Base-by-base conservation (phyloP, 768 basidiomycete genomes). In the Mycena metata region DNA sequence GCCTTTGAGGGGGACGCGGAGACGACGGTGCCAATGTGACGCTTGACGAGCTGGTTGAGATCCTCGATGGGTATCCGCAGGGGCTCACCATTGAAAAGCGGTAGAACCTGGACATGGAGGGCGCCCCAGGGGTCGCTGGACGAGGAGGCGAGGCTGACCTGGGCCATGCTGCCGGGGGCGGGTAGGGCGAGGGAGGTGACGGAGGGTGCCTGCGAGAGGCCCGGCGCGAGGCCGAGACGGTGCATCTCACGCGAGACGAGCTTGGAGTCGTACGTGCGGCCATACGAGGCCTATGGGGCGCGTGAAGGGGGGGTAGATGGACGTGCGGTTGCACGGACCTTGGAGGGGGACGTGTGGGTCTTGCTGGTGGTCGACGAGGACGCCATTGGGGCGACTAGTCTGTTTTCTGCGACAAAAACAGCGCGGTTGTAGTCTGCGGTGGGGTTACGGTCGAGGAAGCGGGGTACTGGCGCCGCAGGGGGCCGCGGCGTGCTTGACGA, bases 51-150 rank as follows among this genome's bases (percentile, higher is more conserved):
- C 13, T 85, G 76, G 72, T 98, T 98, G 41, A 98, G 84, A 73
- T 96, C 95, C 82, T 98, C 96, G 74, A 98, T 95, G 24, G 95
- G 91, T 58, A 92, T 87, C 67, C 90, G 86, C 21, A 98, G 84
- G 3, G 92, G 91, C 75, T 96, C 94, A 41, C 95, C 93, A 58
- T 96, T 96, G 83, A 98, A 98, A 5, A 97, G 79, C 1, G 96
- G 96, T 4, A 98, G 82, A 39, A 98, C 91, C 76, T 95, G 90
- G 36, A 96, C 90, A 78, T 96, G 94, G 23, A 98, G 80, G 24
- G 89, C 82, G 55, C 89, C 88, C 95, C 95, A 97, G 13, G 96
- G 93, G 72, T 94, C 93, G 12, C 84, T 80, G 3, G 84, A 82
- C 1, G 83, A 78, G 13, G 83, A 83, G 2, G 86, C 78, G n/a